These are phyloP conservation scores for Rhodotorula glutinis DNA, from an alignment of 1,284 basidiomycete species.

Conservation along the genomic window DNA sequence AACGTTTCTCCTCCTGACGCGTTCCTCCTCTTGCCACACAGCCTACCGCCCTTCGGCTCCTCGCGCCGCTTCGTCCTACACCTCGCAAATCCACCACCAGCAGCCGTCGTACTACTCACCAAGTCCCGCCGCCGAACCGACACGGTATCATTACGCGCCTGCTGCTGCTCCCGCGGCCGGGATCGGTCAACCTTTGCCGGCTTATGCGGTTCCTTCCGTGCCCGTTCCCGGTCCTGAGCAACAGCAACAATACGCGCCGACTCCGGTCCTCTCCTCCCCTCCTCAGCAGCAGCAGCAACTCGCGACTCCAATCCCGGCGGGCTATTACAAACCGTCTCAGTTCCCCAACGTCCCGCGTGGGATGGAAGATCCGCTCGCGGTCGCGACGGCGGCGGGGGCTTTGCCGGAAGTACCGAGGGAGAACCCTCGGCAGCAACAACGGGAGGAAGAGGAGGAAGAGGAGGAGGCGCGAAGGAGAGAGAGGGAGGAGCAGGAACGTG, in stretches of 20 bases:
- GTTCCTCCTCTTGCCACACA: too few relatives aligned
- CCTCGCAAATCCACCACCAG: too few relatives aligned
- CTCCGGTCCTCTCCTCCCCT: not conserved
- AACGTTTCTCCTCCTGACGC: too few relatives aligned
- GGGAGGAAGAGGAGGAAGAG: constrained; percentile 3
- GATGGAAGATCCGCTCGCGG: not conserved
- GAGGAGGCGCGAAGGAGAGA: too few relatives aligned
- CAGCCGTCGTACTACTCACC: not conserved
- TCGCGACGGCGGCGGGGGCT: constrained; percentile 2
- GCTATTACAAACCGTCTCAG: constrained; percentile 31
- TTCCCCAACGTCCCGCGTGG: constrained; percentile 27
- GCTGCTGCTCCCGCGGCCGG: too few relatives aligned
- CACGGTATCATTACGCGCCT: too few relatives aligned
- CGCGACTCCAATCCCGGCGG: constrained; percentile 4
- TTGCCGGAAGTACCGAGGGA: constrained; percentile 24
- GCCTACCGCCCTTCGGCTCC: not conserved
- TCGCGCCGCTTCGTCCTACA: not conserved
- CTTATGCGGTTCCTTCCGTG: constrained; percentile 9
- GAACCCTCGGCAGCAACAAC: not conserved
- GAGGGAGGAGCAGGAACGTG: constrained; percentile 11
- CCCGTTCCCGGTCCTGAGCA: not conserved
- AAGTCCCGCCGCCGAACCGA: too few relatives aligned
- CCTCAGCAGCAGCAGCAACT: not conserved
- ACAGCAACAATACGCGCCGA: not conserved
- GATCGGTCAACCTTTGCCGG: constrained; percentile 20